Evolutionary conservation across 257 asterid genomes (phyloP), one percentile per base, ranked within the genome.

Genomic region (Nicotiana tomentosiformis): DNA sequence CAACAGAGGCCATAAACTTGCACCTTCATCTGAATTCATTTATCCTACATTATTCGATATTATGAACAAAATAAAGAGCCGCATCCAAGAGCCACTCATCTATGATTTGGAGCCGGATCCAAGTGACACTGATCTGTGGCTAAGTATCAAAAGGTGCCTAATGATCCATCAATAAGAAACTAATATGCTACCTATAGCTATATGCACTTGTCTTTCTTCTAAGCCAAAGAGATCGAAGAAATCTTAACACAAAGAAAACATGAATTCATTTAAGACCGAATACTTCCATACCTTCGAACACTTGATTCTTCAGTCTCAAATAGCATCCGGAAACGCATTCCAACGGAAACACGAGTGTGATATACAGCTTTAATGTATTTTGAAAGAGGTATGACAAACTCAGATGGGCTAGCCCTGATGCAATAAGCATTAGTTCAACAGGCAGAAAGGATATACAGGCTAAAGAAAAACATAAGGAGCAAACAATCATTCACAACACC

Each of bases 271-370:
- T 26, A 51, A 74, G 65, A 9, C 53, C 80, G 53, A 51, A 51
- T 29, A 51, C 46, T 51, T 51, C 29, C 46, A 37, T 86, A 94
- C 99, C 99, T 96, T 87, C 99, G 97, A 66, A 96, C 98, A 87
- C 97, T 95, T 46, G 99, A 95, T 93, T 95, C 99, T 88, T 95
- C 99, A 80, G 98, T 95, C 88, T 95, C 99, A 88, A 95, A 95
- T 35, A 95, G 94, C 99, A 95, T 95, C 33, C 99, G 90, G 61
- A 95, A 95, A 68, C 99, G 97, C 99, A 95, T 94, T 72, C 99
- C 99, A 82, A 95, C 97, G 16, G 99, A 94, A 84, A 95, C 95
- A 37, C 97, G 97, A 0, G 98, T 95, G 86, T 95, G 98, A 85
- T 93, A 95, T 55, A 94, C 97, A 85, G 99, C 99, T 87, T 94